Evolutionary conservation across 1,284 basidiomycete species (phyloP).

Genomic region (Tylopilus sp.): DNA sequence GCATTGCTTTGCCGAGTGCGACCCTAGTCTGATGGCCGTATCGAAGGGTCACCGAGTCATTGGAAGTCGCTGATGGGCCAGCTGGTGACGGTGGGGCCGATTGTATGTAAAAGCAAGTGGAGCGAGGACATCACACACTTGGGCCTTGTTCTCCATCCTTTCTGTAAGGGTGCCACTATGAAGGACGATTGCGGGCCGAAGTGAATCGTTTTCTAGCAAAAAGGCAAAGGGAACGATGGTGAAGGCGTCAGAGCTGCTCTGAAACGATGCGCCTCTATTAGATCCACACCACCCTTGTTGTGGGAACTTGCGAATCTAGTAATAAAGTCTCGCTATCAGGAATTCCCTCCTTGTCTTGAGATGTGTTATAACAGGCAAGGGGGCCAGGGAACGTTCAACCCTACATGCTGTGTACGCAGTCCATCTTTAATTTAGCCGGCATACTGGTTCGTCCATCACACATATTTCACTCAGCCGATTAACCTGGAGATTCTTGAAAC

Average conservation of each 20-base stretch:
- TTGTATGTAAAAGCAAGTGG: not conserved
- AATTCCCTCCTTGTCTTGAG: not conserved
- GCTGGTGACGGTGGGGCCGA: not conserved
- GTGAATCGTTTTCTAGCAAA: not conserved
- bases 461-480: too few relatives aligned
- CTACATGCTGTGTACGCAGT: too few relatives aligned
- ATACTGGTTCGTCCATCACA: too few relatives aligned
- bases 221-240: not conserved
- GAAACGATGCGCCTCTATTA: not conserved
- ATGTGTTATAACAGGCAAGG: too few relatives aligned
- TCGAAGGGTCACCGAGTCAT: conserved; percentile 6
- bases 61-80: not conserved
- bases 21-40: conserved; percentile 13
- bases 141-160: not conserved
- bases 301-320: conserved; percentile 5
- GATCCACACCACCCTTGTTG: not conserved
- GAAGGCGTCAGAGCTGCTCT: conserved; percentile 2
- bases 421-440: too few relatives aligned
- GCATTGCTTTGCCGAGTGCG: conserved; percentile 4
- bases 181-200: not conserved
- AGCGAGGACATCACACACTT: not conserved
- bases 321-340: not conserved
- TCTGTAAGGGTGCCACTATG: not conserved
- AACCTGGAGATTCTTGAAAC: too few relatives aligned
- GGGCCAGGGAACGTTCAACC: too few relatives aligned